phyloP scores from a whole-genome alignment of 352 stramenopile genomes.

The Phytophthora pisi region DNA sequence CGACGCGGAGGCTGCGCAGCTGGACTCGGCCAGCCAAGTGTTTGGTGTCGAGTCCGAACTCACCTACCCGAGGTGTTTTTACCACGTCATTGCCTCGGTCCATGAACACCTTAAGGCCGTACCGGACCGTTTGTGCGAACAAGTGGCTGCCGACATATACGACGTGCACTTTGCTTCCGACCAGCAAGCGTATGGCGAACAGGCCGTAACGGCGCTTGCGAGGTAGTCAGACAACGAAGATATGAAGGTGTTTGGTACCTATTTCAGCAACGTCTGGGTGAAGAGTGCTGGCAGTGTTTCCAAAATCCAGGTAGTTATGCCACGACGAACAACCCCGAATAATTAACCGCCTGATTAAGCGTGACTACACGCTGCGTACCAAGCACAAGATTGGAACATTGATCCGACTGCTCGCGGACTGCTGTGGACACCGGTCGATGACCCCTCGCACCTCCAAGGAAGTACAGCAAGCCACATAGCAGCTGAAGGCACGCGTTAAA shows the following conservation, averaged over 20 bases:
- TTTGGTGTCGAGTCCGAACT: slow-evolving; percentile 3
- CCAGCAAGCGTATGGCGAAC: not conserved
- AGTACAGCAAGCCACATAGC: not conserved
- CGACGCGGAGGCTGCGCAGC: slow-evolving; percentile 13
- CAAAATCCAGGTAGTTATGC: not conserved
- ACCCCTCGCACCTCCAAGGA: not conserved
- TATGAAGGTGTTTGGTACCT: not conserved
- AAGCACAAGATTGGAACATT: not conserved
- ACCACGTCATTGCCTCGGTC: slow-evolving; percentile 19
- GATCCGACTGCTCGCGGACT: not conserved
- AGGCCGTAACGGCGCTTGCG: not conserved
- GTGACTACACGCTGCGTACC: not conserved
- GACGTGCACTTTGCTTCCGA: slow-evolving; percentile 13
- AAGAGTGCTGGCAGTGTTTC: slow-evolving; percentile 2
- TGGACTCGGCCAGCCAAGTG: slow-evolving; percentile 8
- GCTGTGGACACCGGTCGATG: not conserved
- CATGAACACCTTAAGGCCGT: not conserved
- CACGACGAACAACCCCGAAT: not conserved
- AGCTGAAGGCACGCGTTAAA: not conserved
- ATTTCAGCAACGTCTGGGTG: not conserved
- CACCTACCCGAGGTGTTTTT: slow-evolving; percentile 28
- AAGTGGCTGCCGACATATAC: slow-evolving; percentile 17
- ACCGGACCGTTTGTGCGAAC: not conserved
- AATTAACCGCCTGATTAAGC: slow-evolving; percentile 1
- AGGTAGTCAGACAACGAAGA: not conserved